Evolutionary conservation across 768 basidiomycete genomes (phyloP).

Genomic region (Tulasnella sp.): DNA sequence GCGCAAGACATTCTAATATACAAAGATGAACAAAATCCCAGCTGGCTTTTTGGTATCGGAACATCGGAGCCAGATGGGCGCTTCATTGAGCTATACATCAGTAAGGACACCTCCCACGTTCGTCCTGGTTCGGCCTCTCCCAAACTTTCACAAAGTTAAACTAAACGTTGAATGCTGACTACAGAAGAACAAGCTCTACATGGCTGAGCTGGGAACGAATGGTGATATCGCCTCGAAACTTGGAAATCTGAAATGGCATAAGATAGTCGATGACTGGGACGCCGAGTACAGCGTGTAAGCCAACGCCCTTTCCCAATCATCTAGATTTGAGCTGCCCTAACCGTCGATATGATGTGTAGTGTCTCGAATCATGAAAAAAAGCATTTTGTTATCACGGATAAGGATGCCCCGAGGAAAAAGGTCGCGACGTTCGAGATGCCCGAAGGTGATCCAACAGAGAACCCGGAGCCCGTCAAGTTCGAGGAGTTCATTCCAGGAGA

Average conservation of each 20-base stretch:
- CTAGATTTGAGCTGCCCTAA: not conserved
- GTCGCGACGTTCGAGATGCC: conserved; percentile 60
- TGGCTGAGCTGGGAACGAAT: conserved; percentile 58
- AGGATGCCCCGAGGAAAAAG: conserved; percentile 61
- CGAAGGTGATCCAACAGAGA: conserved; percentile 26
- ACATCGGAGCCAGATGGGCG: too few relatives aligned
- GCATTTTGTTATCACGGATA: conserved; percentile 63
- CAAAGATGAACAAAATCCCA: too few relatives aligned
- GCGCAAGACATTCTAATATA: too few relatives aligned
- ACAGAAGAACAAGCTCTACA: conserved; percentile 71
- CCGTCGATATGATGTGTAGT: conserved; percentile 37
- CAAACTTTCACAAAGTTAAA: not conserved
- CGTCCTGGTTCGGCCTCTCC: too few relatives aligned
- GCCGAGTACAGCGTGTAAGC: conserved; percentile 62
- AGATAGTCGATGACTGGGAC: conserved; percentile 64
- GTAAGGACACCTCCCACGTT: too few relatives aligned
- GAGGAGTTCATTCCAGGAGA: conserved; percentile 67
- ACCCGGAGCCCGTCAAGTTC: conserved; percentile 43
- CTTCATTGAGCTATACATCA: too few relatives aligned
- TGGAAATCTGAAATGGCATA: conserved; percentile 67
- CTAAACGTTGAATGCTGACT: not conserved
- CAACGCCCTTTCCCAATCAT: not conserved
- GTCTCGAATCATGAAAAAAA: conserved; percentile 59
- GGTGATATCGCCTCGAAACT: conserved; percentile 39
- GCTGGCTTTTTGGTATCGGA: too few relatives aligned